Evolutionary conservation across 2,329 filamentous ascomycete species (phyloP).

Genomic region (Aspergillus sp.): DNA sequence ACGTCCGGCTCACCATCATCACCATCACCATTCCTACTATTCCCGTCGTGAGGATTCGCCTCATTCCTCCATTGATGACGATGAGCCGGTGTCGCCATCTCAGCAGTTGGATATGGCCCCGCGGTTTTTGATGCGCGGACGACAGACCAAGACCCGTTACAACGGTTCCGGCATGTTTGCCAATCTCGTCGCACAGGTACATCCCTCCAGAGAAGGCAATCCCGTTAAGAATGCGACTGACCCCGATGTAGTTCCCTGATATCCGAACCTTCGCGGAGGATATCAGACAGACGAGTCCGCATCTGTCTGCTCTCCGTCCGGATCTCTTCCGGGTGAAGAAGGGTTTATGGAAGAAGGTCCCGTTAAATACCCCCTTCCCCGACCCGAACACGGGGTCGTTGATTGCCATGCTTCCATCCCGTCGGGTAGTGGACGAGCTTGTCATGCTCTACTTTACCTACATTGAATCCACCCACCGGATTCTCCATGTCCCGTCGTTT

Average conservation of each 20-base stretch:
- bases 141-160: conserved; percentile 41
- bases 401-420: conserved; percentile 33
- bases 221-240: conserved; percentile 8
- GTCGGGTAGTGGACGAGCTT: conserved; percentile 36
- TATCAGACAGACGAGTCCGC: conserved; percentile 35
- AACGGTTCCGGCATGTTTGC: conserved; percentile 41
- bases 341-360: conserved; percentile 29
- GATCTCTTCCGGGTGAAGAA: conserved; percentile 34
- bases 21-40: conserved; percentile 10
- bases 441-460: conserved; percentile 39
- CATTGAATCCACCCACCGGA: conserved; percentile 39
- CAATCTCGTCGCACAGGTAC: conserved; percentile 39
- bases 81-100: conserved; percentile 25
- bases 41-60: conserved; percentile 12
- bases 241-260: conserved; percentile 35
- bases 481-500: conserved; percentile 43
- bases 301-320: conserved; percentile 32
- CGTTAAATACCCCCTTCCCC: conserved; percentile 29
- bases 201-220: neutral
- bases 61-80: conserved; percentile 15
- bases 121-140: conserved; percentile 37
- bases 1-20: conserved; percentile 19
- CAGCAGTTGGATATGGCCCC: conserved; percentile 33
- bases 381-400: conserved; percentile 30
- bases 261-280: conserved; percentile 38